Percentiles rank a stretch among this genome's conserved stretches.
Evolutionary conservation across 23 red algal genomes (phyloP).

Genomic region (Gracilariopsis chorda): DNA sequence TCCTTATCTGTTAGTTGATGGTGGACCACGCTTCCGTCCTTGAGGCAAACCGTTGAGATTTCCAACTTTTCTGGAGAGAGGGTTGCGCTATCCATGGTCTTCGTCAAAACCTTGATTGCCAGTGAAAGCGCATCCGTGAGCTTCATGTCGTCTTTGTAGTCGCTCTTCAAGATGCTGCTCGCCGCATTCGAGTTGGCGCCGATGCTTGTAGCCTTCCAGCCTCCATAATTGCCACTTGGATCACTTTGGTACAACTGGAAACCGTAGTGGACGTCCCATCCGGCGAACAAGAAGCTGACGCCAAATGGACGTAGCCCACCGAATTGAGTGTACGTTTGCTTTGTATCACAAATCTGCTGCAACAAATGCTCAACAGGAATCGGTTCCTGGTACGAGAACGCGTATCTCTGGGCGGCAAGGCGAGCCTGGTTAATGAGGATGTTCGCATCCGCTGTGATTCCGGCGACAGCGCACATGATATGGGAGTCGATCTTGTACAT

Average conservation of each 20-base stretch:
- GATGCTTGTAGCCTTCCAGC: constrained; percentile 96
- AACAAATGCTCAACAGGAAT: constrained; percentile 96
- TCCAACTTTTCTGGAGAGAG: constrained; percentile 84
- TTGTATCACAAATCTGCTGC: constrained; percentile 92
- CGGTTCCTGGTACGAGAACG: constrained; percentile 95
- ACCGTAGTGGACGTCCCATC: constrained; percentile 98
- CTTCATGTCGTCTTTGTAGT: constrained; percentile 92
- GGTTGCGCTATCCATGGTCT: constrained; percentile 86
- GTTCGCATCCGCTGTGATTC: constrained; percentile 99
- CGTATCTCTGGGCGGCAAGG: constrained; percentile 87
- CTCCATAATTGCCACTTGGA: constrained; percentile 98
- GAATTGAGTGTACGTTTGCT: constrained; percentile 99
- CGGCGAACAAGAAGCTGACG: constrained; percentile 94
- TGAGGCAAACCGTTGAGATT: constrained; percentile 58
- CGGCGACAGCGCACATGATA: constrained; percentile 94
- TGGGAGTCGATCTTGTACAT: constrained; percentile 99
- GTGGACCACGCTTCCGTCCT: constrained; percentile 46
- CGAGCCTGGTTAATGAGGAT: constrained; percentile 93
- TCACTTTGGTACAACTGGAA: constrained; percentile 99
- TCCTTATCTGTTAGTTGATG: constrained; percentile 69
- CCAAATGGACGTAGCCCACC: constrained; percentile 96
- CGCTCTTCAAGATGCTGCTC: constrained; percentile 89
- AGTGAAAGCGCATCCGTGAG: constrained; percentile 81
- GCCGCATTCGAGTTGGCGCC: constrained; percentile 90
- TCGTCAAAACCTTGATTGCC: constrained; percentile 88